Base-by-base conservation (phyloP, 345 rosid species). In the Aquilaria malaccensis region DNA sequence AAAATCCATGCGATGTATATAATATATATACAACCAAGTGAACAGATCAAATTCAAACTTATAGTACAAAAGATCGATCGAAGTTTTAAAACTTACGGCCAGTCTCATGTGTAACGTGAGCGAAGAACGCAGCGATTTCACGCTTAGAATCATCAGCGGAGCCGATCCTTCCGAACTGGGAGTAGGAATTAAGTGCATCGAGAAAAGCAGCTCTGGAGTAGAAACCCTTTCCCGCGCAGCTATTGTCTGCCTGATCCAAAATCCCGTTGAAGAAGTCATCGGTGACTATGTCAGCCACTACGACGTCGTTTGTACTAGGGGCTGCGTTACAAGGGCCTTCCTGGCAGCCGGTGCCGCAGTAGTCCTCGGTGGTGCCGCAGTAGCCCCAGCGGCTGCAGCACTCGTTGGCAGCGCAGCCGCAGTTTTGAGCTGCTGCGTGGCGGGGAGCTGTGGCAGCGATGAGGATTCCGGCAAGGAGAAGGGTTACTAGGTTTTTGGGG, bases 81-180 rank as follows among this genome's bases (percentile, higher is more conserved):
- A 22, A 22, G 22, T 22, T 22, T 22, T 22, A 6, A 7, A 5
- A n/a, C 76, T 73, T 63, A 80, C 82, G 66, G 64, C 75, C 76
- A 13, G 82, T 82, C 55, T 75, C 87, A 54, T 80, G 84, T 0
- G 82, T 74, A 33, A 79, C 72, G 22, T 80, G 82, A 32, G 79
- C 87, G 11, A 83, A 83, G 56, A 76, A 74, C 0, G 83, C 83
- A 0, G 83, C 83, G 3, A 80, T 72, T 69, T 83, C 87, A n/a
- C 85, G 72, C 63, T 65, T 80, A 6, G 87, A 80, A 58, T 62
- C 72, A 14, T 70, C 78, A 6, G 9, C 50, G 0, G 81, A 54
- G 2, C 80, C 83, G 2, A 66, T 37, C 6, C 63, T 75, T 2
- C 79, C 84, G 9, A 82, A 82, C 3, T 62, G 52, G 33, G 77